Evolutionary conservation across 192 early-diverging fungal species (phyloP), one percentile per base, ranked within the genome.

Genomic region (Pilaira anomala): DNA sequence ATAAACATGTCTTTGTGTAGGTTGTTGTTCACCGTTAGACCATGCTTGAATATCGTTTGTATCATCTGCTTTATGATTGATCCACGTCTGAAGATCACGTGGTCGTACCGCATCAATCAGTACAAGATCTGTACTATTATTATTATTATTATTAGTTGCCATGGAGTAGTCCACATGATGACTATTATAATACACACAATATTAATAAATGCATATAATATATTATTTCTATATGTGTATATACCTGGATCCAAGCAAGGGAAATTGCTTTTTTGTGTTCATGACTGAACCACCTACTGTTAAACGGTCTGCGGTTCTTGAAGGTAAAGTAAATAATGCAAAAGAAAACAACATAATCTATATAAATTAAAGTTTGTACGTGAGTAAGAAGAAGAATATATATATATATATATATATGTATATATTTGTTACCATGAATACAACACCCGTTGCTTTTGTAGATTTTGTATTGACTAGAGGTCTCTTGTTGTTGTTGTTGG

Each of bases 341-440:
- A 94, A 90, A 41, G 93, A 94, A 63, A 94, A 91, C 26, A 94
- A 67, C 48, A 92, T 77, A 9, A 88, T 87, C 92, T 91, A 78
- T 42, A 6, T 5, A 40, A 12, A n/a, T n/a, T n/a, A n/a, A n/a
- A n/a, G n/a, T 9, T 36, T 36, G 33, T 36, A 36, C 33, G 33
- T 36, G 33, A 36, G 33, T 36, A 36, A 36, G n/a, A n/a, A n/a
- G n/a, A n/a, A n/a, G n/a, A n/a, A n/a, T n/a, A n/a, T n/a, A n/a
- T n/a, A n/a, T 33, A n/a, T 6, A 62, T 18, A 19, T 30, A 25
- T 18, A 30, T 7, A 41, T 3, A 33, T 25, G 55, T 61, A n/a
- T 44, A 18, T 28, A 39, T 40, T 26, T 25, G 50, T 72, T 76
- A 82, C 80, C 83, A 86, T 88, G 59, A 83, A 86, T 26, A 80